Evolutionary conservation across 805 yeast genomes (phyloP).

Genomic region (Blastobotrys parvus): DNA sequence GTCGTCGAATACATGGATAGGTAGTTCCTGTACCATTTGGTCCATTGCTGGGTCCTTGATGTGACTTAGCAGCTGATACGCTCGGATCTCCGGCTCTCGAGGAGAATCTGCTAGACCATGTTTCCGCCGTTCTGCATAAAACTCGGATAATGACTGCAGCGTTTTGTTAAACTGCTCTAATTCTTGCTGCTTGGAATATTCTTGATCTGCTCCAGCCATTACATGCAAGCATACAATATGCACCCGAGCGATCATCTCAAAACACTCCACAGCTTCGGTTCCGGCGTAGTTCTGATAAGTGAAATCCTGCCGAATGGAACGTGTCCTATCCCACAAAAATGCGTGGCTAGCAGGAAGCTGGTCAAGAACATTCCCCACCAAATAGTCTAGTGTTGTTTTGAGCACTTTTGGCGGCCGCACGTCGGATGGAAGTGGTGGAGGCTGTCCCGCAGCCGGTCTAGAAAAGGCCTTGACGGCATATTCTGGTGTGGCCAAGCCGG

Average conservation of each 20-base stretch:
- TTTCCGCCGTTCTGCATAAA: slow-evolving; percentile 71
- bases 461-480: slow-evolving; percentile 86
- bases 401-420: slow-evolving; percentile 87
- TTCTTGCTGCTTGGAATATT: slow-evolving; percentile 91
- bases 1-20: slow-evolving; percentile 45
- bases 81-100: slow-evolving; percentile 89
- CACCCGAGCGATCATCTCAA: slow-evolving; percentile 82
- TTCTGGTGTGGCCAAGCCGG: slow-evolving; percentile 46
- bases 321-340: slow-evolving; percentile 93
- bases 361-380: slow-evolving; percentile 54
- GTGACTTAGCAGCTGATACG: slow-evolving; percentile 74
- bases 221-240: slow-evolving; percentile 75
- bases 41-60: slow-evolving; percentile 80
- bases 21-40: slow-evolving; percentile 61
- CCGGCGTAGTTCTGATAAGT: slow-evolving; percentile 92
- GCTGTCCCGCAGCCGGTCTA: slow-evolving; percentile 97
- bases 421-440: slow-evolving; percentile 95
- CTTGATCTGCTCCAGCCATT: slow-evolving; percentile 67
- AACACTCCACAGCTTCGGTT: slow-evolving; percentile 87
- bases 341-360: slow-evolving; percentile 79
- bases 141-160: slow-evolving; percentile 77
- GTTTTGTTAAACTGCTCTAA: slow-evolving; percentile 90
- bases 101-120: slow-evolving; percentile 40
- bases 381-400: slow-evolving; percentile 56
- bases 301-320: slow-evolving; percentile 94